phyloP scores from a whole-genome alignment of 768 basidiomycete species.

The Amyloporia xantha region DNA sequence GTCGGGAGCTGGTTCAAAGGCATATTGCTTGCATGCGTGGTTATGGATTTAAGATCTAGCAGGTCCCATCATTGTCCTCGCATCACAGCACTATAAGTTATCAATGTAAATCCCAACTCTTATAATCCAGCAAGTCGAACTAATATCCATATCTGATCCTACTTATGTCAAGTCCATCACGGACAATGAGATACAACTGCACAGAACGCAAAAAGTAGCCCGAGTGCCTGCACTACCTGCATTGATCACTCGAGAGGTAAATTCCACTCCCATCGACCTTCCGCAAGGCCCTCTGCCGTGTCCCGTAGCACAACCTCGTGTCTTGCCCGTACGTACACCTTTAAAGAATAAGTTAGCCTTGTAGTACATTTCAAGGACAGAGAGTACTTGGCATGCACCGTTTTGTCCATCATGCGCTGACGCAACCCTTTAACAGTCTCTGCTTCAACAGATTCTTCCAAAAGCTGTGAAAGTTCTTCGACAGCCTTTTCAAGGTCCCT shows the following conservation, averaged over 20 bases:
- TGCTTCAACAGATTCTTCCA: slow-evolving; percentile 83
- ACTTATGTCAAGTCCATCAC: no score
- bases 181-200: background rate
- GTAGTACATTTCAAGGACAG: background rate
- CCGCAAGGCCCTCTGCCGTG: slow-evolving; percentile 80
- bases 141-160: no score
- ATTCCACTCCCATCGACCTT: slow-evolving; percentile 84
- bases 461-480: slow-evolving; percentile 85
- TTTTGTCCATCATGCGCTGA: slow-evolving; percentile 92
- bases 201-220: background rate
- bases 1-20: slow-evolving; percentile 68
- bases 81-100: no score
- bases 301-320: slow-evolving; percentile 93
- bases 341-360: background rate
- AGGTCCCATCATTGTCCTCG: no score
- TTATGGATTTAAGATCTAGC: slow-evolving; percentile 79
- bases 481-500: slow-evolving; percentile 94
- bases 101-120: no score
- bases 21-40: slow-evolving; percentile 90
- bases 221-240: background rate
- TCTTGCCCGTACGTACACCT: slow-evolving; percentile 84
- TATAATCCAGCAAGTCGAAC: no score
- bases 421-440: slow-evolving; percentile 75
- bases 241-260: slow-evolving; percentile 38
- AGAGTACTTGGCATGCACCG: slow-evolving; percentile 34